A percentile compares a stretch with the other conserved stretches of the same genome.
Conservation (phyloP, 768 basidiomycete species). For the Baorangia bicolor region DNA sequence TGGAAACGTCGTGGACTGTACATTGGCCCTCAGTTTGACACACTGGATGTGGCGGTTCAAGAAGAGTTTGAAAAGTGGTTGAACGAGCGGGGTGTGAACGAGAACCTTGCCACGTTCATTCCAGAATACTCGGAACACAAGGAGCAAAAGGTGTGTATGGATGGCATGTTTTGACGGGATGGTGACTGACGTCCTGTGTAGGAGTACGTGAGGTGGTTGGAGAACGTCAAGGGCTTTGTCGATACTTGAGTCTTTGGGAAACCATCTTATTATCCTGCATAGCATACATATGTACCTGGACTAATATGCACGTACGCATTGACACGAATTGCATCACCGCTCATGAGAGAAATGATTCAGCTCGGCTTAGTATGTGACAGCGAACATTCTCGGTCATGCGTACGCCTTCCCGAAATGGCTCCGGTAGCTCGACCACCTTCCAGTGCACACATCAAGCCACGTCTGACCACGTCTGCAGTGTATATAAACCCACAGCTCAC, state of each 20-base stretch:
- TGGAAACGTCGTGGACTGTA: slow-evolving; percentile 92
- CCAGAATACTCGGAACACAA: slow-evolving; percentile 87
- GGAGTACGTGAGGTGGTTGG: slow-evolving; percentile 93
- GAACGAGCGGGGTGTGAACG: slow-evolving; percentile 86
- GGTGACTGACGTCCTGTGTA: slow-evolving; percentile 31
- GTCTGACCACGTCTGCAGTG: background rate
- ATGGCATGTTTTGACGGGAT: background rate
- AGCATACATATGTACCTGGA: slow-evolving; percentile 2
- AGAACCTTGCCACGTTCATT: slow-evolving; percentile 79
- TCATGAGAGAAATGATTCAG: slow-evolving; percentile 6
- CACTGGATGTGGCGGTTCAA: slow-evolving; percentile 83
- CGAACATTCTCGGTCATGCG: slow-evolving; percentile 18
- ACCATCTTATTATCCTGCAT: background rate
- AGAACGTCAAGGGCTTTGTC: slow-evolving; percentile 78
- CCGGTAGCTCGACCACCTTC: background rate
- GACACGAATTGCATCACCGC: slow-evolving; percentile 24
- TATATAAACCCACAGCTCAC: background rate
- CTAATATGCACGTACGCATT: slow-evolving; percentile 9
- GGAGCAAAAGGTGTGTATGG: slow-evolving; percentile 76
- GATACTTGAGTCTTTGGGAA: slow-evolving; percentile 53
- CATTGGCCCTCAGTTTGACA: slow-evolving; percentile 93
- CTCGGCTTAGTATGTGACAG: background rate
- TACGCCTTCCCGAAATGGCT: background rate
- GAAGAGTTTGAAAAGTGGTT: slow-evolving; percentile 90
- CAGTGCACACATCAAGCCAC: background rate